Evolutionary conservation across 2,329 filamentous ascomycete genomes (phyloP), one percentile per base, ranked within the genome.

Genomic region (Xylogone sp.): DNA sequence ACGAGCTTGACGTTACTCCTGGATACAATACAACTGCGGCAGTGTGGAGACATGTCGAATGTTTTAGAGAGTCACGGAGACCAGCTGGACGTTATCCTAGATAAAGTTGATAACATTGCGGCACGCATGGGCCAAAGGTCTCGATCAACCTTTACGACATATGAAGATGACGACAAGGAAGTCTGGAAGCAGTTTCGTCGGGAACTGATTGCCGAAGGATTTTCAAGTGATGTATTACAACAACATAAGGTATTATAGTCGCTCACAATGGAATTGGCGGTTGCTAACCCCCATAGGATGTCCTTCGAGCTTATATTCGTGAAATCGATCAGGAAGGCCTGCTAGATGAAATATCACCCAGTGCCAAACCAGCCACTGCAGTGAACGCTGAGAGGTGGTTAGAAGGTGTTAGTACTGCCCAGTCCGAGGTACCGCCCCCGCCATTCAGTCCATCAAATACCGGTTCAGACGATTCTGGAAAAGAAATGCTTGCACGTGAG

Each of bases 51-150:
- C 55, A 62, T 70, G 58, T 56, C 67, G 52, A 59, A 60, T 19
- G 52, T 48, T 5, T 48, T 64, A 27, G 56, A 63, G 45, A 56
- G 55, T 43, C 53, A 62, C 9, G 57, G 59, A 55, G 54, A 62
- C 69, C 46, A 69, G 44, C 66, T 83, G 29, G 77, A 84, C 51
- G 62, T 64, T 7, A 82, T 85, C 60, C 78, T 82, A 63, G 76
- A 81, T 62, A 82, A 83, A 59, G 77, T 85, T 27, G 81, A 86
- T 58, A 66, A 67, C 24, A 77, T 85, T 55, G 81, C 82, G 2
- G 65, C 70, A 10, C 72, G 74, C 10, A 70, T 84, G 21, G 77
- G 76, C 47, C 69, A 70, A 10, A 70, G 72, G 29, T 47, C 48
- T 68, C 69, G 43, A 66, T 55, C 53, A 68, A 66, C 49, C 63